Conservation (phyloP, 176 grass and related monocot species). For the Tuctoria greenei region DNA sequence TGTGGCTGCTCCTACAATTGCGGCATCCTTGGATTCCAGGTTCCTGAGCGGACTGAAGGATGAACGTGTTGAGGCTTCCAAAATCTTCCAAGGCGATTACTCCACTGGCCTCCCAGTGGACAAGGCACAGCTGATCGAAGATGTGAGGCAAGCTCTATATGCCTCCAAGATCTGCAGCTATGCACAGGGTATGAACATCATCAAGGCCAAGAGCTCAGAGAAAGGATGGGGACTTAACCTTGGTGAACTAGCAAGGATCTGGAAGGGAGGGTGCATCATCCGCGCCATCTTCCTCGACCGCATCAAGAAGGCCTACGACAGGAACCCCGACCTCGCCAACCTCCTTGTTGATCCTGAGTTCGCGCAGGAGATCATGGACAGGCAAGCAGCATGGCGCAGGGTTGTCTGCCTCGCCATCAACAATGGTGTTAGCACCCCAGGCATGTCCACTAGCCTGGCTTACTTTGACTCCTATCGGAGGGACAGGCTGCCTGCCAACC, state of each 20-base stretch:
- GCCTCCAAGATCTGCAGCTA: slow-evolving; percentile 88
- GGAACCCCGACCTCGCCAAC: slow-evolving; percentile 63
- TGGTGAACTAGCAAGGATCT: slow-evolving; percentile 80
- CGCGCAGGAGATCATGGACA: slow-evolving; percentile 71
- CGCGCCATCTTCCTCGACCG: slow-evolving; percentile 80
- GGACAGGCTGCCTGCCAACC: slow-evolving; percentile 65
- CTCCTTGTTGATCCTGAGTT: slow-evolving; percentile 83
- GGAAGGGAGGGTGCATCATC: slow-evolving; percentile 92
- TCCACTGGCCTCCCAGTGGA: slow-evolving; percentile 39
- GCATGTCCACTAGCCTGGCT: slow-evolving; percentile 70
- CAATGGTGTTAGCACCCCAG: slow-evolving; percentile 71
- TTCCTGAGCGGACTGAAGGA: slow-evolving; percentile 80
- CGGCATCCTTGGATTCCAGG: slow-evolving; percentile 79
- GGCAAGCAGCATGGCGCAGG: slow-evolving; percentile 65
- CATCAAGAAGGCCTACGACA: slow-evolving; percentile 77
- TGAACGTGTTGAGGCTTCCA: slow-evolving; percentile 54
- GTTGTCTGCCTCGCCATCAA: slow-evolving; percentile 73
- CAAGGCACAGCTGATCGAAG: slow-evolving; percentile 79
- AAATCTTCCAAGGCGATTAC: slow-evolving; percentile 64
- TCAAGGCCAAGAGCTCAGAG: slow-evolving; percentile 74
- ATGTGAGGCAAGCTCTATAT: slow-evolving; percentile 68
- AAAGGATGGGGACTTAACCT: slow-evolving; percentile 75
- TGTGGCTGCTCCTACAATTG: slow-evolving; percentile 76
- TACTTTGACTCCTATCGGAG: slow-evolving; percentile 82
- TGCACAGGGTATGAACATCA: slow-evolving; percentile 78